Base-by-base conservation (phyloP, 768 basidiomycete genomes). In the Phanerochaete sordida region DNA sequence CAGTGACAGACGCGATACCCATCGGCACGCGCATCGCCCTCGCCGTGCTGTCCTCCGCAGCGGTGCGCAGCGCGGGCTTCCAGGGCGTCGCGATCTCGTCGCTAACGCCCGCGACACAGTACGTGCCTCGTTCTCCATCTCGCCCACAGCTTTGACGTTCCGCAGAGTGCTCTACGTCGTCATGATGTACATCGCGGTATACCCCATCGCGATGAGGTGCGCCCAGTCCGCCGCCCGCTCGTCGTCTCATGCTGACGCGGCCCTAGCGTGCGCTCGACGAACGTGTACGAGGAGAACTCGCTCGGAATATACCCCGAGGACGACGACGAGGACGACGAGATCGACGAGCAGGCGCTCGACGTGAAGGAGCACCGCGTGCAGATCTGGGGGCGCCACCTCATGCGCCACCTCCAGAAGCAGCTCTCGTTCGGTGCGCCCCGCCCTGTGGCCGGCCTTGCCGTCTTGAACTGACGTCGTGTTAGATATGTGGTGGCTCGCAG, bases 401-500 rank as follows among this genome's bases (percentile, higher is more conserved):
- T 86, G 1, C 84, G 87, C 82, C 94, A 96, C 70, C 87, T 88
- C 8, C 83, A 91, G 50, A 83, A 81, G 65, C 96, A 99, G 70
- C 84, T 99, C 58, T 91, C 95, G 1, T 98, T 97, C 64, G 93
- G 93, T 92, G 63, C 56, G 81, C 68, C 53, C 19, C 21, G 37
- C 21, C 12, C 21, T 27, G 8, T n/a, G n/a, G n/a, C n/a, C n/a
- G n/a, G n/a, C n/a, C n/a, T n/a, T n/a, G n/a, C n/a, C n/a, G n/a
- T n/a, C n/a, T n/a, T n/a, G n/a, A n/a, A n/a, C 50, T 51, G 9
- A 51, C 21, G 12, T 19, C 5, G n/a, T 43, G 15, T 47, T 37
- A 94, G 95, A 97, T 73, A 93, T 98, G 84, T 97, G 95, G 96
- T 97, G 94, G 94, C 72, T 98, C 23, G 90, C 78, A 0, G 71